These are phyloP conservation scores for Funneliformis caledonium DNA, from an alignment of 371 early-diverging fungal species.

Conservation along the genomic window DNA sequence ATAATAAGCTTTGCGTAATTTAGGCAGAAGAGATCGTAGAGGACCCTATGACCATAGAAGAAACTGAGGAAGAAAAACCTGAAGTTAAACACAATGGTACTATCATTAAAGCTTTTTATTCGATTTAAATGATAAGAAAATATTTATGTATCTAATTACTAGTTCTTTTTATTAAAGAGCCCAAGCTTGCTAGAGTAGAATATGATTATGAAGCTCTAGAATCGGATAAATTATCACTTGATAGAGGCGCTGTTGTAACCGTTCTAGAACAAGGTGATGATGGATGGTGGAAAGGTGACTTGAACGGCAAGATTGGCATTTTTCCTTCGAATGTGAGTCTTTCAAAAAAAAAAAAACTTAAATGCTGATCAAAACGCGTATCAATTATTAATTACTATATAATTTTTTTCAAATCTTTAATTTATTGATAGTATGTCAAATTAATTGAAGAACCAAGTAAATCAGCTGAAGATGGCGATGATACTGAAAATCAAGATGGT, in stretches of 20 bases:
- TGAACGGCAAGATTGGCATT: slow-evolving; percentile 64
- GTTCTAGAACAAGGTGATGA: slow-evolving; percentile 77
- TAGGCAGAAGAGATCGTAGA: background rate
- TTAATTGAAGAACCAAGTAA: slow-evolving; percentile 48
- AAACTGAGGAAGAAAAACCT: background rate
- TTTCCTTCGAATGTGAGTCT: slow-evolving; percentile 65
- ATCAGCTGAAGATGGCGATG: slow-evolving; percentile 41
- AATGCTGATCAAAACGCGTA: background rate
- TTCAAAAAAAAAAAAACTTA: background rate
- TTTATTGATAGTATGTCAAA: slow-evolving; percentile 51
- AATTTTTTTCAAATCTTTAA: background rate
- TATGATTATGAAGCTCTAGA: slow-evolving; percentile 81
- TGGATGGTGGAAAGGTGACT: slow-evolving; percentile 78
- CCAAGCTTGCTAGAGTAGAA: slow-evolving; percentile 60
- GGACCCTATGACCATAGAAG: background rate
- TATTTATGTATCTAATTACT: background rate
- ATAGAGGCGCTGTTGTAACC: slow-evolving; percentile 75
- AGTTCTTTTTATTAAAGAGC: background rate
- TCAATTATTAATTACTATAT: background rate
- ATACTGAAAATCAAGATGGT: slow-evolving; percentile 39
- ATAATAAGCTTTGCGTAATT: background rate
- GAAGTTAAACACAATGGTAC: background rate
- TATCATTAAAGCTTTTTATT: background rate
- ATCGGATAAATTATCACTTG: slow-evolving; percentile 79
- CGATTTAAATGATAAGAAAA: background rate